Evolutionary conservation across 495 filamentous ascomycete species (phyloP).

Genomic region (Pyrenula massariospora): DNA sequence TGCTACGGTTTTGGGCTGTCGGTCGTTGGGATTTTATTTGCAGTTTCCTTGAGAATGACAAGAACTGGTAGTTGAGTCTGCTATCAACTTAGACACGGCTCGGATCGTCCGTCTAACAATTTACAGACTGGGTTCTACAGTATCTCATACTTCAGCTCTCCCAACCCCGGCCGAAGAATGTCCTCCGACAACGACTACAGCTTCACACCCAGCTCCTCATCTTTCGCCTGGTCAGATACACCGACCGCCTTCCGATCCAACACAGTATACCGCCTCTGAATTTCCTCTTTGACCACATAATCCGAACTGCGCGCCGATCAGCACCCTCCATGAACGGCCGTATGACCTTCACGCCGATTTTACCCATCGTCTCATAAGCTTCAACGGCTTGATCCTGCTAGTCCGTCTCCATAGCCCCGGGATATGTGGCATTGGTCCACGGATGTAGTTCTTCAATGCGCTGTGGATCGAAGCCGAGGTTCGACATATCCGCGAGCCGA

Average conservation of each 20-base stretch:
- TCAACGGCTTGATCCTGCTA: slow-evolving; percentile 41
- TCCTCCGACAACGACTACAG: slow-evolving; percentile 24
- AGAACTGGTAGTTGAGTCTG: too few species aligned
- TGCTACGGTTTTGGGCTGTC: too few species aligned
- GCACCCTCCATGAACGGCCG: slow-evolving; percentile 40
- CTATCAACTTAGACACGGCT: too few species aligned
- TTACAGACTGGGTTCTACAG: too few species aligned
- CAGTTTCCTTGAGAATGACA: too few species aligned
- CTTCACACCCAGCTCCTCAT: slow-evolving; percentile 19
- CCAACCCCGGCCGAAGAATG: slow-evolving; percentile 25
- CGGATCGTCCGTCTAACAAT: too few species aligned
- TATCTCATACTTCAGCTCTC: slow-evolving; percentile 6
- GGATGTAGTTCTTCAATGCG: slow-evolving; percentile 18
- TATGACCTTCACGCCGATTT: slow-evolving; percentile 21
- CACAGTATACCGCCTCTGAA: slow-evolving; percentile 41
- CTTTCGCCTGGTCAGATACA: slow-evolving; percentile 22
- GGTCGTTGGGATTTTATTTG: too few species aligned
- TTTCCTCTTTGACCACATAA: slow-evolving; percentile 28
- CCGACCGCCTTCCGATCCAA: slow-evolving; percentile 36
- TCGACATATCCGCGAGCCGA: slow-evolving; percentile 40
- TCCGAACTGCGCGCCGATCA: slow-evolving; percentile 32
- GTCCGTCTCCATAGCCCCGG: slow-evolving; percentile 34
- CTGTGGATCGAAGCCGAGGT: slow-evolving; percentile 29
- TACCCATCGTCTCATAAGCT: slow-evolving; percentile 34
- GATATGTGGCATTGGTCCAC: slow-evolving; percentile 36